Conservation (phyloP, 768 basidiomycete species). For the Paxillus involutus region DNA sequence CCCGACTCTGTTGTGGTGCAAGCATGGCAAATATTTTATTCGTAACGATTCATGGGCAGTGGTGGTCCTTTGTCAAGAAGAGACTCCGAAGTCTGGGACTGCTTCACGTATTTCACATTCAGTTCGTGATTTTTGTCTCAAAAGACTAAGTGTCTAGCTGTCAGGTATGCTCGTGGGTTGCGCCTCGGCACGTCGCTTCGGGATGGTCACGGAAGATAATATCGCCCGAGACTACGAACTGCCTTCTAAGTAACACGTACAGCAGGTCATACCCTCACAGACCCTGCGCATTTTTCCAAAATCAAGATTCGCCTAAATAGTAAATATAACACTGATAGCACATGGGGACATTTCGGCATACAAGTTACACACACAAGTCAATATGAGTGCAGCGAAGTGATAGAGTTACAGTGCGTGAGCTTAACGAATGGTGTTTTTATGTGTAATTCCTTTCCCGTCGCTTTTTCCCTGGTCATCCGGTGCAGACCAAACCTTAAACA, state of each 20-base stretch:
- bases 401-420: slow-evolving; percentile 1
- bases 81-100: not conserved
- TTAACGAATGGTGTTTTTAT: slow-evolving; percentile 28
- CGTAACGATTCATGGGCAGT: not conserved
- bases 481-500: slow-evolving; percentile 65
- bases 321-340: slow-evolving; percentile 7
- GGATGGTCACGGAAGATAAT: not conserved
- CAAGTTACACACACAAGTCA: slow-evolving; percentile 8
- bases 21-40: not conserved
- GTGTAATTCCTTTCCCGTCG: slow-evolving; percentile 19
- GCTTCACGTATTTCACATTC: not conserved
- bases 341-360: slow-evolving; percentile 1
- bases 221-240: not conserved
- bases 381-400: slow-evolving; percentile 8
- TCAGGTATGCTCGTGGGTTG: too few species aligned
- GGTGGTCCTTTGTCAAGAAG: too few species aligned
- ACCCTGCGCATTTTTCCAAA: not conserved
- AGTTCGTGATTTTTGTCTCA: not conserved
- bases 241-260: not conserved
- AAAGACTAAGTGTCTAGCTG: not conserved
- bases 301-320: not conserved
- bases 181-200: not conserved
- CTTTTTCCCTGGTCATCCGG: slow-evolving; percentile 17
- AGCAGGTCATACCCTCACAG: not conserved
- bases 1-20: not conserved